phyloP scores from a whole-genome alignment of 208 protist species.

The Leishmania braziliensis region DNA sequence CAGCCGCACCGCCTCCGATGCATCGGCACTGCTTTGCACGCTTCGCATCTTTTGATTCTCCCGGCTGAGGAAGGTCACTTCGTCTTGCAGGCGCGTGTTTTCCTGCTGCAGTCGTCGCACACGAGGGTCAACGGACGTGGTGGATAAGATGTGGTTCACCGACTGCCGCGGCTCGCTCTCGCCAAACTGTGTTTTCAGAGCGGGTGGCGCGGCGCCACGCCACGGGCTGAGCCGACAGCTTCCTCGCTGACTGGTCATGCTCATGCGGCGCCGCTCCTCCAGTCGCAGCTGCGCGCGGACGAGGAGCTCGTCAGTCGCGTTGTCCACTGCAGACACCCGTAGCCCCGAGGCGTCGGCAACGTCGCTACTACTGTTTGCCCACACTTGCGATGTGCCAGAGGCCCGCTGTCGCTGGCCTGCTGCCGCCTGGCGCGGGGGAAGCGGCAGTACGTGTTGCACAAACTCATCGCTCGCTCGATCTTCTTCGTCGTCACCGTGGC shows the following conservation, averaged over 20 bases:
- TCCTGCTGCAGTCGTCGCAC: slow-evolving; percentile 48
- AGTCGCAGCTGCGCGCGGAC: slow-evolving; percentile 50
- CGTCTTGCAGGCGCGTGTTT: slow-evolving; percentile 48
- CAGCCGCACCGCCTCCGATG: slow-evolving; percentile 34
- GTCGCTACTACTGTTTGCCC: slow-evolving; percentile 5
- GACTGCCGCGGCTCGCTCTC: neutral
- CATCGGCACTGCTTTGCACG: slow-evolving; percentile 34
- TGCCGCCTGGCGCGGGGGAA: slow-evolving; percentile 1
- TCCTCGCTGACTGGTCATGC: neutral
- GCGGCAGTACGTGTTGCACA: slow-evolving; percentile 31
- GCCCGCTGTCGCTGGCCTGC: neutral
- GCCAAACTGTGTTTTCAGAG: slow-evolving; percentile 2
- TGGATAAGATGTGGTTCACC: slow-evolving; percentile 1
- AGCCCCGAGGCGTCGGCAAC: neutral
- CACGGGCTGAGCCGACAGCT: slow-evolving; percentile 23
- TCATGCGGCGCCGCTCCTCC: slow-evolving; percentile 36
- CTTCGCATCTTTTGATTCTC: slow-evolving; percentile 53
- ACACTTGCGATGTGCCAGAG: neutral
- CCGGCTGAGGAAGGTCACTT: slow-evolving; percentile 48
- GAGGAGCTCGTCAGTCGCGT: slow-evolving; percentile 36
- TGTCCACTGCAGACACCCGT: slow-evolving; percentile 11
- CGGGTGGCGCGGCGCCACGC: neutral
- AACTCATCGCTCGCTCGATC: slow-evolving; percentile 30
- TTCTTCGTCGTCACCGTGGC: slow-evolving; percentile 6
- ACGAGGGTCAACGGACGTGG: slow-evolving; percentile 25